Evolutionary conservation across 306 rosid species (phyloP), one percentile per base, ranked within the genome.

Genomic region (Corylus avellana): DNA sequence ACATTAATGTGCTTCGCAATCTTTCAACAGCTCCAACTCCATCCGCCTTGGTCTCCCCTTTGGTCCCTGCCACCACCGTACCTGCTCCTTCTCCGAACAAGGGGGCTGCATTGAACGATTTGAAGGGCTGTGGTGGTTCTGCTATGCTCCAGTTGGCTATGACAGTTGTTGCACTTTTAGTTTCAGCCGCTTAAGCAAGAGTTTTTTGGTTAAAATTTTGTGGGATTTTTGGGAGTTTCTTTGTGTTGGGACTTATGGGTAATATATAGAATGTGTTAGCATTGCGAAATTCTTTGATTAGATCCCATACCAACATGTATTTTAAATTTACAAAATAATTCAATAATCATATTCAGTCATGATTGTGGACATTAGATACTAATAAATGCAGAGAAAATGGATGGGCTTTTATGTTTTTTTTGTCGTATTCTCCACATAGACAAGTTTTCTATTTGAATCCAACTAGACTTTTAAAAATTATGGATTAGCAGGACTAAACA

Each of bases 1-100:
- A 93, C 78, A 88, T 93, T 35, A 91, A 93, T 12, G 96, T 87
- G 47, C 83, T 78, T 5, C 86, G 63, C 63, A 78, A 69, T 64
- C 48, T 81, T 54, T 66, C 76, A 20, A 17, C 37, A 3, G 86
- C 92, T 67, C 76, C 89, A 73, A 2, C 84, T 54, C 88, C 92
- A 3, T 86, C 90, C 27, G 86, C 86, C 17, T 77, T 90, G 88
- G 80, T 70, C 12, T 27, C 85, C 35, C 64, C 83, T 7, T 22
- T 66, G 12, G 84, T 80, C 63, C 75, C 90, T n/a, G 8, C 75
- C 12, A 64, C 75, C 50, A 72, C 59, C 42, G 62, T 66, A 3
- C 93, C 90, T n/a, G 74, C 86, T 18, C 91, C 92, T 17, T 82
- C 90, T 80, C 84, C 88, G 39, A 86, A 32, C 72, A 70, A 12